Evolutionary conservation across 495 filamentous ascomycete species (phyloP).

Genomic region (Darksidea phi): DNA sequence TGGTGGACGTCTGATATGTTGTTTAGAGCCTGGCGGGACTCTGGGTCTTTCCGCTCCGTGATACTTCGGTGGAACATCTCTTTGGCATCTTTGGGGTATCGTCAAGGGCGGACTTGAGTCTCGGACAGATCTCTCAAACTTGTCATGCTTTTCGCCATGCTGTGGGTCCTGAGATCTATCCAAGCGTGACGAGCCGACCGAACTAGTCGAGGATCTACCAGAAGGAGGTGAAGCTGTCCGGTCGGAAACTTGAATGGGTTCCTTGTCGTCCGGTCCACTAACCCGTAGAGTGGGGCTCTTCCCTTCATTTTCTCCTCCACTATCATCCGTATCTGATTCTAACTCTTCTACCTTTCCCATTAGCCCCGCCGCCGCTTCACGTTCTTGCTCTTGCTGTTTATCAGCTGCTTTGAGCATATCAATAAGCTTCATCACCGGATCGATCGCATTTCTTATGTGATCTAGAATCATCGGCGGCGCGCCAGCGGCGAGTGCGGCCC

Average conservation of each 20-base stretch:
- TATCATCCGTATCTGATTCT: conserved; percentile 1
- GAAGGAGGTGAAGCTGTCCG: not conserved
- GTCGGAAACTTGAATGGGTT: not conserved
- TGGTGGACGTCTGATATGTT: too few species aligned
- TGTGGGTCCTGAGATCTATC: too few species aligned
- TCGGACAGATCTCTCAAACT: too few species aligned
- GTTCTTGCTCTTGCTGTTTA: not conserved
- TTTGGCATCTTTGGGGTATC: too few species aligned
- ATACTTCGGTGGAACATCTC: too few species aligned
- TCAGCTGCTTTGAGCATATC: conserved; percentile 9
- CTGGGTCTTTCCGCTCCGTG: too few species aligned
- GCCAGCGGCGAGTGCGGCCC: conserved; percentile 6
- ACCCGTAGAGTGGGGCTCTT: not conserved
- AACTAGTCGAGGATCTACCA: not conserved
- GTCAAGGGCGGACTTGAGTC: too few species aligned
- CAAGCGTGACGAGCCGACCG: too few species aligned
- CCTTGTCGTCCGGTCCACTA: not conserved
- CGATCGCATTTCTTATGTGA: conserved; percentile 1
- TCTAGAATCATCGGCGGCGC: conserved; percentile 12
- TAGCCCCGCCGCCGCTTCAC: not conserved
- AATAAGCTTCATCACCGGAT: conserved; percentile 5
- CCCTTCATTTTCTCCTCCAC: not conserved
- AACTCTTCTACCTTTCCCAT: conserved; percentile 2
- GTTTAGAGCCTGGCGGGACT: too few species aligned
- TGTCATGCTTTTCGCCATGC: too few species aligned